Base-by-base conservation (phyloP, 116 monocot genomes). In the Papilionanthe hybrid region DNA sequence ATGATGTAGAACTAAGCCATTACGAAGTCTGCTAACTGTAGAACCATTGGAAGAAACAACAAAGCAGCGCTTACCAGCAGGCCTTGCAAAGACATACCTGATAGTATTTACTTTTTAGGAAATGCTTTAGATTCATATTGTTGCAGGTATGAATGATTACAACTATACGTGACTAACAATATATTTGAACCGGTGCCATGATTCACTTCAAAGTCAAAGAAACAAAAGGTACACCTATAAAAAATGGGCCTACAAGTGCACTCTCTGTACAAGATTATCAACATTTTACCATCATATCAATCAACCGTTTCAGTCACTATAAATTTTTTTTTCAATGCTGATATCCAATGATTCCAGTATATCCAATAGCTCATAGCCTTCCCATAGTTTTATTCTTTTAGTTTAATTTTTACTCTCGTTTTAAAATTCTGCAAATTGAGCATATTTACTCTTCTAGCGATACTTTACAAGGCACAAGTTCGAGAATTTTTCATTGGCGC, bases 31-130 rank as follows among this genome's bases (percentile, higher is more conserved):
- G 44, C 98, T 95, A 18, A 99, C 81, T 20, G 93, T 99, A 47
- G 87, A 86, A 32, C 94, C 94, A 84, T 90, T 95, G 37, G 87
- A 95, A 63, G 98, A 99, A 47, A 95, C 93, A 55, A 95, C 95
- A 82, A 99, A 93, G 60, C 98, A 99, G 69, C 95, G 84, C 66
- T 91, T 93, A 9, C 98, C 98, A 63, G 91, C 79, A 53, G 98
- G 98, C 63, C 98, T 88, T 65, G 95, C 68, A 85, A 93, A 95
- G 8, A 93, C 98, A 78, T 90, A 95, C 98, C 98, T 99, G 58
- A 56, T 55, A 66, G 78, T 37, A 87, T 56, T 75, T 48, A 57
- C 43, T 23, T 41, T 69, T 17, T 58, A 78, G 18, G 9, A 60
- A 47, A 9, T 75, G 75, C 13, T 75, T 25, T 20, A 22, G n/a